Conservation (phyloP, 139 green algal genomes). For the Auxenochlorella pyrenoidosa region DNA sequence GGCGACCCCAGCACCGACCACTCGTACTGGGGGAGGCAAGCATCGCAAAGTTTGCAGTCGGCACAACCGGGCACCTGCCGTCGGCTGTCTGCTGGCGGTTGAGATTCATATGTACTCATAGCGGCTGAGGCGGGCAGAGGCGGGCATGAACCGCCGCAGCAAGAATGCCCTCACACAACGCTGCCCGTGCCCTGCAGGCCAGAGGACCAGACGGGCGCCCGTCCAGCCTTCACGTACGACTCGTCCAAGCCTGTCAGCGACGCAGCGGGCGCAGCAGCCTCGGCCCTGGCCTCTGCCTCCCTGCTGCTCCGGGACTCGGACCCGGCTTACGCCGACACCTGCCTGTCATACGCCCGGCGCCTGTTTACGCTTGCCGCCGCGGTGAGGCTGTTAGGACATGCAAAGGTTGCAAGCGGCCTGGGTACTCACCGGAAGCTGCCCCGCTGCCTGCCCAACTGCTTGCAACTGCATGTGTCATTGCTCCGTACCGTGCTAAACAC, state of each 20-base stretch:
- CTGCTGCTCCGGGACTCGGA: slow-evolving; percentile 59
- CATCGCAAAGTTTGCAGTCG: no score
- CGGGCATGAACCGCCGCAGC: no score
- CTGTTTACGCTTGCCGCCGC: slow-evolving; percentile 60
- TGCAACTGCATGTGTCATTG: no score
- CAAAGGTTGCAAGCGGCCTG: no score
- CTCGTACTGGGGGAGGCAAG: slow-evolving; percentile 60
- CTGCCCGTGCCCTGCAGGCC: slow-evolving; percentile 17
- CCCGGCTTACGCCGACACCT: slow-evolving; percentile 44
- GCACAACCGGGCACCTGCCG: no score
- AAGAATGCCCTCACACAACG: neutral
- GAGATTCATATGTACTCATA: no score
- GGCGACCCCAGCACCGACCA: slow-evolving; percentile 59
- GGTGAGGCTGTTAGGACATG: neutral
- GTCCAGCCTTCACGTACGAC: slow-evolving; percentile 44
- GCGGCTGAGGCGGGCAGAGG: no score
- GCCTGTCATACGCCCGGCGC: slow-evolving; percentile 56
- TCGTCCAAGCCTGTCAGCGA: slow-evolving; percentile 60
- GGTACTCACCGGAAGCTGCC: no score
- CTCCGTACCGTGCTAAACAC: no score
- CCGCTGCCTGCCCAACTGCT: no score
- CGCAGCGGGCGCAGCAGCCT: slow-evolving; percentile 59
- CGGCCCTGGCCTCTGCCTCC: slow-evolving; percentile 63
- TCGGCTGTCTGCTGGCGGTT: no score
- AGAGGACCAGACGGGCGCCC: slow-evolving; percentile 49